phyloP scores from a whole-genome alignment of 2,329 filamentous ascomycete genomes.

The Raffaelea deltoideospora region DNA sequence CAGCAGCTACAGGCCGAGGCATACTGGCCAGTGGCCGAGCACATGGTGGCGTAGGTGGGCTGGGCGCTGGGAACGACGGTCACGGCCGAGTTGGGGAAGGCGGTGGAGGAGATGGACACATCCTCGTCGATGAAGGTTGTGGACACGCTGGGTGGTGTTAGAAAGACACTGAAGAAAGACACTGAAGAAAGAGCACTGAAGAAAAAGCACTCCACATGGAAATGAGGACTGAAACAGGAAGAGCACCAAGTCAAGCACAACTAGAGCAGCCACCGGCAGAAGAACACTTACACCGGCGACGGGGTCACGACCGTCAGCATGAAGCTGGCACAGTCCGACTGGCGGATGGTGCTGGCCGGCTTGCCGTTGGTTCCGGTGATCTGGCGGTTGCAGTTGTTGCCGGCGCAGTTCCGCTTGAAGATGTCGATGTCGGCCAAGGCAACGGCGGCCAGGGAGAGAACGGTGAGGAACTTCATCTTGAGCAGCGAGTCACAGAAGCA shows the following conservation, averaged over 20 bases:
- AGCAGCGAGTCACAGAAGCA: constrained; percentile 4
- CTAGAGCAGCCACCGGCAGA: background rate
- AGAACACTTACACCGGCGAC: constrained; percentile 20
- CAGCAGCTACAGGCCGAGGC: constrained; percentile 29
- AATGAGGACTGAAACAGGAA: background rate
- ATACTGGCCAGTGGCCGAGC: constrained; percentile 19
- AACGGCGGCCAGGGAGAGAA: constrained; percentile 21
- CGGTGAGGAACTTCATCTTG: constrained; percentile 26
- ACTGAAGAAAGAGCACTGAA: no score
- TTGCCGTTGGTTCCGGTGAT: constrained; percentile 31
- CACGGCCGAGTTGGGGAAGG: constrained; percentile 21
- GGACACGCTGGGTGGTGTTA: no score
- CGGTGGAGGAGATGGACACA: background rate
- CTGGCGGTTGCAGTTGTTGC: constrained; percentile 31
- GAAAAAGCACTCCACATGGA: background rate
- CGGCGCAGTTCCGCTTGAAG: constrained; percentile 20
- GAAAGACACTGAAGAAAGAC: no score
- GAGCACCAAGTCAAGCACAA: background rate
- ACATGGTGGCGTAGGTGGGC: constrained; percentile 25
- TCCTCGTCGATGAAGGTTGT: no score
- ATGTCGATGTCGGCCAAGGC: constrained; percentile 17
- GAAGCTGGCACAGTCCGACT: constrained; percentile 15
- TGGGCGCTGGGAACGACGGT: constrained; percentile 17
- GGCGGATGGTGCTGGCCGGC: constrained; percentile 19
- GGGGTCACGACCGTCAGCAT: constrained; percentile 23